A percentile compares a stretch with the other conserved stretches of the same genome.
phyloP scores from a whole-genome alignment of 495 filamentous ascomycete species.

The Hyaloscypha finlandica region DNA sequence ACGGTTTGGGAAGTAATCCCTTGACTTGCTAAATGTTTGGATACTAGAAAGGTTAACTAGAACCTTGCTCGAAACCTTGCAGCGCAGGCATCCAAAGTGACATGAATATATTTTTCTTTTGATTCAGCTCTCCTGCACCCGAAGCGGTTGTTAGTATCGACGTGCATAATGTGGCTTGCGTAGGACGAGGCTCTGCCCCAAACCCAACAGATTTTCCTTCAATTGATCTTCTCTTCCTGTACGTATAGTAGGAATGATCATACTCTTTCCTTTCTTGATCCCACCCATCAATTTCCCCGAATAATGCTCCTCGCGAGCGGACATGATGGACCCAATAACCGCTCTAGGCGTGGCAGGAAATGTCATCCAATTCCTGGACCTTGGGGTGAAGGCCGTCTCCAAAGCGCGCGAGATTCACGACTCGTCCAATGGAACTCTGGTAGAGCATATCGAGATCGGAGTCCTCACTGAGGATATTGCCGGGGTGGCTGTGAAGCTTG shows the following conservation, averaged over 20 bases:
- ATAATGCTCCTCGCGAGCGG: slow-evolving; percentile 7
- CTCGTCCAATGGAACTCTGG: slow-evolving; percentile 12
- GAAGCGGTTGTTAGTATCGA: too few relatives aligned
- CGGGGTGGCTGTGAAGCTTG: not conserved
- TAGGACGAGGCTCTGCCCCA: not conserved
- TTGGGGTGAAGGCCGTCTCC: slow-evolving; percentile 13
- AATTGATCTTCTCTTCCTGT: slow-evolving; percentile 2
- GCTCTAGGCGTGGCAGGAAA: slow-evolving; percentile 10
- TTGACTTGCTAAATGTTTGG: too few relatives aligned
- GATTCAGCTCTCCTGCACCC: too few relatives aligned
- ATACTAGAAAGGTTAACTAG: too few relatives aligned
- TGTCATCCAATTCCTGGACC: slow-evolving; percentile 8
- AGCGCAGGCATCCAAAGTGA: too few relatives aligned
- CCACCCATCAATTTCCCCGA: slow-evolving; percentile 2
- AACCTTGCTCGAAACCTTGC: too few relatives aligned
- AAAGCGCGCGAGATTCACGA: slow-evolving; percentile 11
- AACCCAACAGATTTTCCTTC: slow-evolving; percentile 8
- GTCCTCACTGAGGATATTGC: slow-evolving; percentile 7
- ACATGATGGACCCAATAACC: slow-evolving; percentile 4
- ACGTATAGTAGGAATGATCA: not conserved
- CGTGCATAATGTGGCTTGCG: too few relatives aligned
- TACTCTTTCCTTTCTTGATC: slow-evolving; percentile 7
- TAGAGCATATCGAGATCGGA: slow-evolving; percentile 9
- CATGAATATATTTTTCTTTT: too few relatives aligned
- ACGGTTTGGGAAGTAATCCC: too few relatives aligned